Percentiles rank a stretch among this genome's conserved stretches.
These are phyloP conservation scores for Pythium phragmitis DNA, from an alignment of 352 stramenopile species.

Conservation along the genomic window DNA sequence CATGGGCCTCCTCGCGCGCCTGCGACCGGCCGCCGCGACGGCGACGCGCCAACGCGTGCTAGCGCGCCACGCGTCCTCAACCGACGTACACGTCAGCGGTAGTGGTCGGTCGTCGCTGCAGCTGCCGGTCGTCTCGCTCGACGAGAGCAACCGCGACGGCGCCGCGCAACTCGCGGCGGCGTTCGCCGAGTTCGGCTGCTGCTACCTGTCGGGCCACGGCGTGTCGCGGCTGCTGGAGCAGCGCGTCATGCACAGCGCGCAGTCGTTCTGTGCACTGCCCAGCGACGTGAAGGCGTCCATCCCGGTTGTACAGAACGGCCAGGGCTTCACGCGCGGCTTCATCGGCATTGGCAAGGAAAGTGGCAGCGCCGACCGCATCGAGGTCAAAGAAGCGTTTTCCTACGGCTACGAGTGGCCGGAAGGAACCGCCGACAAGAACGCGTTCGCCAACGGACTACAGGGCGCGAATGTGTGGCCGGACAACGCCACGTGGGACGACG, in stretches of 20 bases:
- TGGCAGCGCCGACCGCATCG: constrained; percentile 69
- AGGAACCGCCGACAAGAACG: not conserved
- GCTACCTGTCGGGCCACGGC: constrained; percentile 69
- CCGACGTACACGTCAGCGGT: not conserved
- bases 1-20: not conserved
- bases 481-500: constrained; percentile 28
- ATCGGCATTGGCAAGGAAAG: constrained; percentile 81
- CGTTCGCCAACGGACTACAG: constrained; percentile 62
- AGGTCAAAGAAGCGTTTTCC: constrained; percentile 84
- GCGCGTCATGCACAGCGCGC: constrained; percentile 52
- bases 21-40: not conserved
- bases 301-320: constrained; percentile 54
- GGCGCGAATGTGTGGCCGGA: constrained; percentile 69
- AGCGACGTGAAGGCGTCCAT: constrained; percentile 51
- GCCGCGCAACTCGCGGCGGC: constrained; percentile 48
- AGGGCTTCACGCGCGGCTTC: constrained; percentile 78
- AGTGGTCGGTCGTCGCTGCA: constrained; percentile 11
- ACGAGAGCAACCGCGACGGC: constrained; percentile 36
- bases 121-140: constrained; percentile 51
- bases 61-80: not conserved
- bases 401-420: constrained; percentile 75
- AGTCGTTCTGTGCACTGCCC: constrained; percentile 60
- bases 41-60: not conserved
- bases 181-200: constrained; percentile 72
- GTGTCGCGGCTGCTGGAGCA: constrained; percentile 51